Percentiles rank a stretch among this genome's conserved stretches.
Conservation (phyloP, 352 stramenopile genomes). For the Phytophthora nicotianae region DNA sequence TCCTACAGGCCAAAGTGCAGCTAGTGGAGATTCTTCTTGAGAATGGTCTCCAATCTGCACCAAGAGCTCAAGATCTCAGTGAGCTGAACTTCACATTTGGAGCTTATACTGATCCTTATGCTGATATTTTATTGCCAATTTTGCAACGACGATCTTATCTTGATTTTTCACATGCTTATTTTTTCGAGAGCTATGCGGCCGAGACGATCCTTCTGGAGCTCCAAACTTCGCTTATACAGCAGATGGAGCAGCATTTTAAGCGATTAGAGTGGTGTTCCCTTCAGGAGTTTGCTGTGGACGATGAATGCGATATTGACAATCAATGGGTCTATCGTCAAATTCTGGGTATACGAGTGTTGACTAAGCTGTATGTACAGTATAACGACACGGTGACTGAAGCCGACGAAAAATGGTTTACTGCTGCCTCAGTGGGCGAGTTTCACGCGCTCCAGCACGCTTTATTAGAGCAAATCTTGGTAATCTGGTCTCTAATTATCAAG, state of each 20-base stretch:
- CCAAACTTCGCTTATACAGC: conserved; percentile 40
- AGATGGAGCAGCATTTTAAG: conserved; percentile 40
- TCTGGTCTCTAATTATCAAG: conserved; percentile 50
- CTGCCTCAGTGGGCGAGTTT: conserved; percentile 35
- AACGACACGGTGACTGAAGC: conserved; percentile 31
- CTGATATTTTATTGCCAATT: conserved; percentile 22
- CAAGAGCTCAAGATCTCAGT: conserved; percentile 14
- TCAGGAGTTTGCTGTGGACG: conserved; percentile 12
- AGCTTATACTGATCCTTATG: conserved; percentile 7
- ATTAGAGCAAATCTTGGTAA: conserved; percentile 48
- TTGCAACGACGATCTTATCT: conserved; percentile 44
- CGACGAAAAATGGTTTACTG: conserved; percentile 44
- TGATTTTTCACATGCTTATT: conserved; percentile 61
- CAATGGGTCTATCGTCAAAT: conserved; percentile 34
- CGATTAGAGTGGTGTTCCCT: conserved; percentile 15
- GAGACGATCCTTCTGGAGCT: conserved; percentile 60
- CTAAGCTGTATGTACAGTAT: conserved; percentile 23
- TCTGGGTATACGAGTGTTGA: conserved; percentile 18
- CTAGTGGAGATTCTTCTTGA: conserved; percentile 38
- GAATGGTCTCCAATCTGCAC: conserved; percentile 25
- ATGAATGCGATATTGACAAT: conserved; percentile 1
- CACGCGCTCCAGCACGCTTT: conserved; percentile 47
- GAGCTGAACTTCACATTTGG: conserved; percentile 10
- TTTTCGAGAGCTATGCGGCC: conserved; percentile 58
- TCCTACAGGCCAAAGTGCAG: conserved; percentile 50